These are phyloP conservation scores for Saccharomyces hybrid DNA, from an alignment of 1,139 yeast species.

Conservation along the genomic window DNA sequence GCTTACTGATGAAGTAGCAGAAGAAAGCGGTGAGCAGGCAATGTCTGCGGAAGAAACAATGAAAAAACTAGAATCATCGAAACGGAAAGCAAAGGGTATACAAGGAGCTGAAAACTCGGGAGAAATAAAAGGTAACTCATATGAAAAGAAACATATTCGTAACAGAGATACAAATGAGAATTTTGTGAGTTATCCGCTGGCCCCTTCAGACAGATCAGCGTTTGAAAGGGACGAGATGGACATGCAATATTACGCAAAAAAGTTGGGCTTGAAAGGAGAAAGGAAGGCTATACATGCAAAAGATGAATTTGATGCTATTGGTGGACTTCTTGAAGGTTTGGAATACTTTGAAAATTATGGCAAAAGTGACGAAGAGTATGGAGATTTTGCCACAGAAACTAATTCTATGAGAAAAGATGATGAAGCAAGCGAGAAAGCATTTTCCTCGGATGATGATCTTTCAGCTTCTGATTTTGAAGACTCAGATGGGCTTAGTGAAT, in stretches of 20 bases:
- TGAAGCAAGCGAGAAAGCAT: conserved; percentile 25
- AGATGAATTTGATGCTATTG: conserved; percentile 62
- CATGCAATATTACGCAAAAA: conserved; percentile 73
- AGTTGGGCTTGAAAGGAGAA: conserved; percentile 60
- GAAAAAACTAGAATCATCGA: conserved; percentile 39
- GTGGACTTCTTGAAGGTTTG: conserved; percentile 68
- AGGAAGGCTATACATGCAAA: conserved; percentile 38
- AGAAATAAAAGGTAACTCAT: conserved; percentile 1
- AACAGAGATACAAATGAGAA: neutral
- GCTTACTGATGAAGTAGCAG: conserved; percentile 25
- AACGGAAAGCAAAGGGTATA: conserved; percentile 23
- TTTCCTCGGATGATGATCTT: conserved; percentile 41
- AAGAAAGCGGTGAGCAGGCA: conserved; percentile 7
- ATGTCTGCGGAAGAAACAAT: conserved; percentile 35
- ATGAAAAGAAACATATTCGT: conserved; percentile 10
- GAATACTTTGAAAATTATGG: conserved; percentile 50
- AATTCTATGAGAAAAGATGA: conserved; percentile 19
- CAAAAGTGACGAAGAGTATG: conserved; percentile 15
- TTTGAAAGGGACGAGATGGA: conserved; percentile 65
- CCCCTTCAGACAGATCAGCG: conserved; percentile 40
- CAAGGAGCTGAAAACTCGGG: neutral
- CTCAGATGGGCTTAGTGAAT: conserved; percentile 36
- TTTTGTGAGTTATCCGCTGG: conserved; percentile 16
- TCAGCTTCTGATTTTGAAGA: conserved; percentile 44
- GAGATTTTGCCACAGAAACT: conserved; percentile 15